phyloP scores from a whole-genome alignment of 192 early-diverging fungal species.

The Coemansia sp. region DNA sequence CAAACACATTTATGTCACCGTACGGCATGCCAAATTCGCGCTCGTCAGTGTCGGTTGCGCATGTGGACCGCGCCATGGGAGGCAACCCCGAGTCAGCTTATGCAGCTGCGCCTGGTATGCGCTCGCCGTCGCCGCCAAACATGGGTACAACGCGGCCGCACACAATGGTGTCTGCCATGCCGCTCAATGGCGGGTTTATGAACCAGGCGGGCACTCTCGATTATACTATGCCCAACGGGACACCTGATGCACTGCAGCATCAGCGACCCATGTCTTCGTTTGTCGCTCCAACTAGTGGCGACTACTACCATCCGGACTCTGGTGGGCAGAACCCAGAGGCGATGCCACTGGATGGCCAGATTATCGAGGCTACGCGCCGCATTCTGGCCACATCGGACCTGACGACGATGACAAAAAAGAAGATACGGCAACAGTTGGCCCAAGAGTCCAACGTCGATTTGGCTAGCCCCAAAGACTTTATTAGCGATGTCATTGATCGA shows the following conservation, averaged over 20 bases:
- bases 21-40: neutral
- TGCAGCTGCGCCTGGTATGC: neutral
- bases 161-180: neutral
- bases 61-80: neutral
- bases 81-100: neutral
- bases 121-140: neutral
- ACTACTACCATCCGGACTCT: neutral
- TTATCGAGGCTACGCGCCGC: conserved; percentile 64
- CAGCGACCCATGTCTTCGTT: conserved; percentile 1
- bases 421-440: conserved; percentile 71
- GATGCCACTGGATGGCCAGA: conserved; percentile 68
- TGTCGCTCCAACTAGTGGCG: conserved; percentile 4
- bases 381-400: conserved; percentile 72
- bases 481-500: conserved; percentile 63
- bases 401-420: conserved; percentile 76
- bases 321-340: conserved; percentile 12
- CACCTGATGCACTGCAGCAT: neutral
- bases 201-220: neutral
- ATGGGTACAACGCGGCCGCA: neutral
- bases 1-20: neutral
- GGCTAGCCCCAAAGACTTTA: conserved; percentile 65
- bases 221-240: neutral
- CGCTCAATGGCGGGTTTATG: neutral
- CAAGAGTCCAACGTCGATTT: conserved; percentile 70
- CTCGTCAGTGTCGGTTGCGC: neutral